These are phyloP conservation scores for Nakazawaea anatomiae DNA, from an alignment of 805 yeast species.

Conservation along the genomic window DNA sequence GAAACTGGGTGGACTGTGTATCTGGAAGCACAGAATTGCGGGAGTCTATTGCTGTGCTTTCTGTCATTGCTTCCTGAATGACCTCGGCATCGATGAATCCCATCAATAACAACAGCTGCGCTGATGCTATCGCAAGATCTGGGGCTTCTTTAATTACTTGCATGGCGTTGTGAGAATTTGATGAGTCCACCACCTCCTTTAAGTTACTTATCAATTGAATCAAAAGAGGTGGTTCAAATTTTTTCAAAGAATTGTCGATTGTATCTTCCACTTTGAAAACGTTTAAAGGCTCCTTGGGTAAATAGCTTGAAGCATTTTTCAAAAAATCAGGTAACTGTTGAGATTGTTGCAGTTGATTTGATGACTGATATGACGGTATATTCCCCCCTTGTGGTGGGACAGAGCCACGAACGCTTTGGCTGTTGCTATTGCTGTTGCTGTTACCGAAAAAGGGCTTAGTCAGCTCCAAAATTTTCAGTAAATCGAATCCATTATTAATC, in stretches of 20 bases:
- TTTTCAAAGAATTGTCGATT: slow-evolving; percentile 54
- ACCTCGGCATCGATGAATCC: slow-evolving; percentile 67
- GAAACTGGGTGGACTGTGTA: too few species aligned
- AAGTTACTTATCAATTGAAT: slow-evolving; percentile 64
- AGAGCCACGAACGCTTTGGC: too few species aligned
- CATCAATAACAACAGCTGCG: slow-evolving; percentile 72
- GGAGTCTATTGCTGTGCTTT: slow-evolving; percentile 13
- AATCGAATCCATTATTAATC: slow-evolving; percentile 29
- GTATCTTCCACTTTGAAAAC: slow-evolving; percentile 49
- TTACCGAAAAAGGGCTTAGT: slow-evolving; percentile 20
- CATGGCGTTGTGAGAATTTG: slow-evolving; percentile 44
- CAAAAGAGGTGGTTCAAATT: slow-evolving; percentile 65
- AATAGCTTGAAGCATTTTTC: slow-evolving; percentile 46
- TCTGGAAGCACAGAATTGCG: slow-evolving; percentile 1
- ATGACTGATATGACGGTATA: slow-evolving; percentile 2
- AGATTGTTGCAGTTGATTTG: slow-evolving; percentile 11
- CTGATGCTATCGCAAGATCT: slow-evolving; percentile 56
- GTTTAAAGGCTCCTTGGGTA: slow-evolving; percentile 43
- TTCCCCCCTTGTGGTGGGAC: background rate
- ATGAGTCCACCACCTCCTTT: slow-evolving; percentile 48
- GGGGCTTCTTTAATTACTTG: slow-evolving; percentile 49
- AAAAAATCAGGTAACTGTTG: slow-evolving; percentile 34
- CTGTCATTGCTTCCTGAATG: slow-evolving; percentile 45
- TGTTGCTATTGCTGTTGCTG: background rate
- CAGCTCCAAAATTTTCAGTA: slow-evolving; percentile 23